Base-by-base conservation (phyloP, 768 basidiomycete genomes). In the Dacryopinax spathularia region DNA sequence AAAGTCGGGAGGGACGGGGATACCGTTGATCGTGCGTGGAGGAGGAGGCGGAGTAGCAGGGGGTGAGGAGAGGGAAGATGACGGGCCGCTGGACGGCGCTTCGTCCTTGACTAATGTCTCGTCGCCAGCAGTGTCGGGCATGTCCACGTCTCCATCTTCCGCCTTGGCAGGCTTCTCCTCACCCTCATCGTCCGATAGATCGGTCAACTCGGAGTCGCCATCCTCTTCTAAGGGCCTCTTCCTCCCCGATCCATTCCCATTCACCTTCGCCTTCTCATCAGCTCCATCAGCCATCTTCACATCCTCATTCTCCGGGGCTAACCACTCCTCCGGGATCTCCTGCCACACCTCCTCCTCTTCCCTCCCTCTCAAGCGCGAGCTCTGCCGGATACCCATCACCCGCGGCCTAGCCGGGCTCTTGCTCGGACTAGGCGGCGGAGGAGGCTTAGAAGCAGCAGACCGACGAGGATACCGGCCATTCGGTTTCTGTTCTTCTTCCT, bases 321-420 rank as follows among this genome's bases (percentile, higher is more conserved):
- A 69, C 89, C 88, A 91, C 69, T 88, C 88, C 9, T 84, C 80
- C 0, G 89, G 90, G 27, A 91, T 80, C 63, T 81, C 77, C 73
- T 91, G 87, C 90, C 89, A 91, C 68, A 82, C 85, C 2, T 77
- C 76, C 12, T 84, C 84, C 15, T 69, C 72, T n/a, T 13, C 70
- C 78, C 41, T 74, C 71, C 84, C 84, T 43, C 86, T 77, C 65
- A 90, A 71, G 39, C 89, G 79, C 1, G 84, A 80, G 69, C 88
- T 91, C 2, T 82, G 70, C 29, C 88, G 77, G 2, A 85, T 86
- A 1, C 88, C 87, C 29, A 79, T 66, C 6, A 77, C 71, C 61
- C 67, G 71, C 22, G 73, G 75, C 48, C 71, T 67, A 13, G 69
- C 67, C 56, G 66, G 31, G 65, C 48, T 56, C 37, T 1, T 33